phyloP scores from a whole-genome alignment of 225 moss, liverwort and hornwort species.

The Polytrichum commune region DNA sequence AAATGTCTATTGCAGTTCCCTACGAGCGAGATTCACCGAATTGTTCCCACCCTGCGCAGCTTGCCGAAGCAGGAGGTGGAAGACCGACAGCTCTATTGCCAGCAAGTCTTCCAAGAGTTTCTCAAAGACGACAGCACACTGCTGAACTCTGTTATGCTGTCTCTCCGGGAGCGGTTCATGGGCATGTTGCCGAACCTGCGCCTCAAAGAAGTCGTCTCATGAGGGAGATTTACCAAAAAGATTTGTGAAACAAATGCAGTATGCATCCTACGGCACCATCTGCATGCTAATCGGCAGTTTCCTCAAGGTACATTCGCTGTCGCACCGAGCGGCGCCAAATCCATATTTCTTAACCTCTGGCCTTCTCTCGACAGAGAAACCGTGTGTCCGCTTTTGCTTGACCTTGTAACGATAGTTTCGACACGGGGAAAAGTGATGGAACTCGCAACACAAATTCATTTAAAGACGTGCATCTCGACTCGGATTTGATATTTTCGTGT shows the following conservation, averaged over 20 bases:
- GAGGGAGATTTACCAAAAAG: no score
- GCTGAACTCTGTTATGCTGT: constrained; percentile 39
- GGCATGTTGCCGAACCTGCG: constrained; percentile 43
- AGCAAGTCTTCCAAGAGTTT: constrained; percentile 40
- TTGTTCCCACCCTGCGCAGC: constrained; percentile 43
- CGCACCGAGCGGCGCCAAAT: not conserved
- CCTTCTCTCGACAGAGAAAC: not conserved
- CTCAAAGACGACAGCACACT: constrained; percentile 47
- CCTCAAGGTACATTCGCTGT: no score
- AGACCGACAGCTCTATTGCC: constrained; percentile 48
- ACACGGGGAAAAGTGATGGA: no score
- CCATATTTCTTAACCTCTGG: not conserved
- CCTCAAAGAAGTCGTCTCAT: constrained; percentile 3
- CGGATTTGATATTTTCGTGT: no score
- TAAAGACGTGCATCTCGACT: no score
- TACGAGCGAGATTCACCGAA: constrained; percentile 40
- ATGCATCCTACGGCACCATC: not conserved
- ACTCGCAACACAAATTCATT: no score
- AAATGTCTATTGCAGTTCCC: constrained; percentile 62
- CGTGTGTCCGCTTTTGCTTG: not conserved
- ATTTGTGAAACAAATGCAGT: not conserved
- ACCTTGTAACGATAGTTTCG: not conserved
- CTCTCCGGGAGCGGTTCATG: constrained; percentile 55
- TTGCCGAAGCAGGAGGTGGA: constrained; percentile 42
- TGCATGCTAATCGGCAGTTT: not conserved